These are phyloP conservation scores for Lodderomyces margitis DNA, from an alignment of 1,139 yeast genomes.

Conservation along the genomic window DNA sequence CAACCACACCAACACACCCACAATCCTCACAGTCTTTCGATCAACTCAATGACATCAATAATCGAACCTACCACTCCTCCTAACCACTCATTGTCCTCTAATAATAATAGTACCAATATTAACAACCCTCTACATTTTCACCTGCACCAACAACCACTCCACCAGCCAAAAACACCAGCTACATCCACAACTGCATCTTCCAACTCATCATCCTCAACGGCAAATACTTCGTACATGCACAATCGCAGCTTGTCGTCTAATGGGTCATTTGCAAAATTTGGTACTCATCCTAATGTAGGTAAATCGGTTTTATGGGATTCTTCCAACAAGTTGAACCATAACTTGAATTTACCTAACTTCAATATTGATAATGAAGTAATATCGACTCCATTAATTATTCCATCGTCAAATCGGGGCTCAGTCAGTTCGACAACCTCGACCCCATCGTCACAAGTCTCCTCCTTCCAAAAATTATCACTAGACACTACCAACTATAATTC, in stretches of 20 bases:
- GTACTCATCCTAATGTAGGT: slow-evolving; percentile 10
- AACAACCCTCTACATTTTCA: not conserved
- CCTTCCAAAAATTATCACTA: slow-evolving; percentile 11
- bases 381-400: slow-evolving; percentile 15
- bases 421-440: slow-evolving; percentile 4
- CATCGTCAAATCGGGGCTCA: slow-evolving; percentile 6
- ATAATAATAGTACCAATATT: slow-evolving; percentile 3
- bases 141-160: slow-evolving; percentile 8
- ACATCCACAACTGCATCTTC: slow-evolving; percentile 12
- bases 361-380: slow-evolving; percentile 21
- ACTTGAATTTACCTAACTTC: slow-evolving; percentile 30
- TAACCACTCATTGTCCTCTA: slow-evolving; percentile 10
- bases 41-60: slow-evolving; percentile 36
- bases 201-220: slow-evolving; percentile 11
- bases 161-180: slow-evolving; percentile 12
- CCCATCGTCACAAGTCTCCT: slow-evolving; percentile 9
- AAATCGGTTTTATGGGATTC: slow-evolving; percentile 30
- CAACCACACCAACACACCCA: slow-evolving; percentile 20
- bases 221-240: slow-evolving; percentile 12
- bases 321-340: slow-evolving; percentile 25
- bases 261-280: slow-evolving; percentile 8
- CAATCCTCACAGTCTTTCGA: slow-evolving; percentile 37
- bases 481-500: slow-evolving; percentile 9
- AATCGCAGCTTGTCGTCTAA: slow-evolving; percentile 13
- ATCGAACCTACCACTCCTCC: slow-evolving; percentile 46